These are phyloP conservation scores for Seminavis robusta DNA, from an alignment of 108 stramenopile species.

Conservation along the genomic window DNA sequence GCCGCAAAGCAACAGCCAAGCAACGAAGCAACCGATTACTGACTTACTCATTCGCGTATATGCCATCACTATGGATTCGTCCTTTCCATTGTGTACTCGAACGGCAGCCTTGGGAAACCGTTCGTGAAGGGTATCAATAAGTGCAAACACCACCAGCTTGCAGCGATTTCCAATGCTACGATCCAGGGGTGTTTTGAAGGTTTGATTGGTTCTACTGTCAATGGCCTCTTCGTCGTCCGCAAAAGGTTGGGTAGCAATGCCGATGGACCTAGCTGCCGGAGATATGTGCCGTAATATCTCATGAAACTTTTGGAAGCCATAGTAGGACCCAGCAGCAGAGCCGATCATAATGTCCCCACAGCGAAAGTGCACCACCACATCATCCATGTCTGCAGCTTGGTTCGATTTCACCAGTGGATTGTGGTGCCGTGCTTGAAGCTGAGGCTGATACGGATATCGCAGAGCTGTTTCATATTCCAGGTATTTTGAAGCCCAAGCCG, in stretches of 20 bases:
- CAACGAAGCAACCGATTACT: too few species aligned
- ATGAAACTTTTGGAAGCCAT: conserved; percentile 27
- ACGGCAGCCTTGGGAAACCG: conserved; percentile 12
- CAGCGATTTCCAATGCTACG: background rate
- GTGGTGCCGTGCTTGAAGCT: background rate
- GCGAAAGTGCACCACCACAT: conserved; percentile 39
- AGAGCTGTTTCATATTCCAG: too few species aligned
- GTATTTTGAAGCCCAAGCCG: too few species aligned
- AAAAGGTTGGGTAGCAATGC: conserved; percentile 37
- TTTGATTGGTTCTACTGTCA: conserved; percentile 7
- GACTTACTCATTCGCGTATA: too few species aligned
- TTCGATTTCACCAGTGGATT: too few species aligned
- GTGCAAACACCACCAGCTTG: conserved; percentile 3
- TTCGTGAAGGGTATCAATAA: conserved; percentile 25
- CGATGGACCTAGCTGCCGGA: conserved; percentile 13
- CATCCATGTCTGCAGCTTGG: conserved; percentile 23
- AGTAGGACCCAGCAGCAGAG: conserved; percentile 4
- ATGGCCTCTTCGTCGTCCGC: background rate
- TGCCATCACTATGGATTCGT: conserved; percentile 26
- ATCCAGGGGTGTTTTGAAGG: background rate
- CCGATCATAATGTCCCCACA: conserved; percentile 36
- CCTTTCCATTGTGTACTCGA: conserved; percentile 19
- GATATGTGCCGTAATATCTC: conserved; percentile 29
- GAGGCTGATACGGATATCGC: too few species aligned
- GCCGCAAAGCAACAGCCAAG: too few species aligned